Evolutionary conservation across 2,329 filamentous ascomycete species (phyloP).

Genomic region (Phaeoacremonium minimum): DNA sequence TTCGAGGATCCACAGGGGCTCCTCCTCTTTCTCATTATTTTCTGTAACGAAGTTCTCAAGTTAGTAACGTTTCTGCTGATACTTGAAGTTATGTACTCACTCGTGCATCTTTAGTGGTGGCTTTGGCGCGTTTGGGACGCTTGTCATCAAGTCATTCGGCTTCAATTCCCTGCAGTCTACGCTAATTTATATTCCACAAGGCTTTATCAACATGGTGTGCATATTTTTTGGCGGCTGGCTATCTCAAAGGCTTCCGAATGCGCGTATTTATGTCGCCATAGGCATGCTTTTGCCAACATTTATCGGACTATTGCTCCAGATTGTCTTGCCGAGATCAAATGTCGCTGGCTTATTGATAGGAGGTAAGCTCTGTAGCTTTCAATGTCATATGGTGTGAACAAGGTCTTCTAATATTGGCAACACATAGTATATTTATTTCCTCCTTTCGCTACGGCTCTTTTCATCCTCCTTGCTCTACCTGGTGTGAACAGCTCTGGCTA

Average conservation of each 20-base stretch:
- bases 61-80: slow-evolving; percentile 1
- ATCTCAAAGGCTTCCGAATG: not conserved
- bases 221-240: not conserved
- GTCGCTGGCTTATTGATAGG: not conserved
- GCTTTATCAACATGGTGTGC: not conserved
- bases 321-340: not conserved
- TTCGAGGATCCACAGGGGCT: slow-evolving; percentile 2
- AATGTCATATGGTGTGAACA: not conserved
- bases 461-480: not conserved
- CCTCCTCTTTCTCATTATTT: slow-evolving; percentile 1
- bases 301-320: not conserved
- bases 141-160: not conserved
- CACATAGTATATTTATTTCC: not conserved
- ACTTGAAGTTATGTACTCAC: slow-evolving; percentile 3
- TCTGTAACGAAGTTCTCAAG: slow-evolving; percentile 2
- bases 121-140: not conserved
- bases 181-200: not conserved
- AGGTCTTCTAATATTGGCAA: not conserved
- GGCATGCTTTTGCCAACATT: not conserved
- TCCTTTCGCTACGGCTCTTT: not conserved
- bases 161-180: not conserved
- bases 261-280: not conserved
- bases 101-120: not conserved
- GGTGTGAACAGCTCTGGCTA: not conserved
- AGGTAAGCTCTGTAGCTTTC: not conserved